Evolutionary conservation across 257 asterid species (phyloP).

Genomic region (Eustoma russellianum): DNA sequence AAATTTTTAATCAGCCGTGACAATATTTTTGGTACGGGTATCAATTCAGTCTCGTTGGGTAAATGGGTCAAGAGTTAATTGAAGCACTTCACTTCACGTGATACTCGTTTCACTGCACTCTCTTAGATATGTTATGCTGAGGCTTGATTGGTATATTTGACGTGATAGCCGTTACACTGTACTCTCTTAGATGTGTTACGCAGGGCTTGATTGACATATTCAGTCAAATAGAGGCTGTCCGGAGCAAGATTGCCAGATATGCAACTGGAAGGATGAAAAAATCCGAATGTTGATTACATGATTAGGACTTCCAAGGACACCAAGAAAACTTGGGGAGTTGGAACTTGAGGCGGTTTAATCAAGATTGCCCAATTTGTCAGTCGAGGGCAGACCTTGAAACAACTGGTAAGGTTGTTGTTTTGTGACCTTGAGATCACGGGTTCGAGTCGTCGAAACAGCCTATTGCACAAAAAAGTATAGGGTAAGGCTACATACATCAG

Average conservation of each 20-base stretch:
- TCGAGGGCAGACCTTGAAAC: too few species aligned
- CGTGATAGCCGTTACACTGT: slow-evolving; percentile 27
- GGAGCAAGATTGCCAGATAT: slow-evolving; percentile 28
- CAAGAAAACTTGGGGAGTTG: slow-evolving; percentile 27
- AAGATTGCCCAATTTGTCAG: too few species aligned
- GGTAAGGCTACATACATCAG: too few species aligned
- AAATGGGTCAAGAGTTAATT: slow-evolving; percentile 25
- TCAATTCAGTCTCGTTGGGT: slow-evolving; percentile 17
- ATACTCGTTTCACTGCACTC: slow-evolving; percentile 31
- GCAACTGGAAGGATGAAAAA: slow-evolving; percentile 36
- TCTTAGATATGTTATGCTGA: slow-evolving; percentile 16
- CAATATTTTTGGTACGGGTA: slow-evolving; percentile 8
- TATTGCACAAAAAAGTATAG: too few species aligned
- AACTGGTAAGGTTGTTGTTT: too few species aligned
- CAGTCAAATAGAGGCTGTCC: slow-evolving; percentile 25
- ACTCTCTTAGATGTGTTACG: slow-evolving; percentile 24
- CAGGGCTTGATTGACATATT: slow-evolving; percentile 29
- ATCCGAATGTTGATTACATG: slow-evolving; percentile 28
- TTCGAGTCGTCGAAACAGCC: too few species aligned
- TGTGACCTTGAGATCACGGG: too few species aligned
- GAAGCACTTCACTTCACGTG: slow-evolving; percentile 21
- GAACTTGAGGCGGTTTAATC: slow-evolving; percentile 8
- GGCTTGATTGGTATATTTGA: slow-evolving; percentile 32
- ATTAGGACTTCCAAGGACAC: slow-evolving; percentile 39
- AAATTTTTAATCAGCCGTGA: too few species aligned